Base-by-base conservation (phyloP, 2,329 filamentous ascomycete species). In the Trichoderma sp. region DNA sequence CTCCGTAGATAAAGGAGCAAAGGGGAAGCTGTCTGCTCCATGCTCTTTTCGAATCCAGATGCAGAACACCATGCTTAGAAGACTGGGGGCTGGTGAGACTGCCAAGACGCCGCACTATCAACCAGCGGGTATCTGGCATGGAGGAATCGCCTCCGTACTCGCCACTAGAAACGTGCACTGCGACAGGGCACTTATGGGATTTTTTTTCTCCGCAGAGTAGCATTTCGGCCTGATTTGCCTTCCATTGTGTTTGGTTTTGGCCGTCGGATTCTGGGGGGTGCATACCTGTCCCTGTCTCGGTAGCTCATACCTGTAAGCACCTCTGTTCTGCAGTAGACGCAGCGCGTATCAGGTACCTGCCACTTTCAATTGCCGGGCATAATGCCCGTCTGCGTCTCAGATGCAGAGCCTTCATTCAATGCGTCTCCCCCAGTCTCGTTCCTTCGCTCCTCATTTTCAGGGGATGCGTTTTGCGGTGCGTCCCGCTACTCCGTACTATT, bases 91-190 rank as follows among this genome's bases (percentile, higher is more conserved):
- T 53, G n/a, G 60, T 65, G 69, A 71, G 69, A 71, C 69, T 32
- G 69, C 69, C 69, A 71, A 65, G 69, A 34, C 58, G 69, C 69
- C 69, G 69, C 69, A 71, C 69, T 71, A 71, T 61, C 69, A 64
- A 47, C 21, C 34, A 34, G 60, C 57, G 66, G 57, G 66, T 60
- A 68, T 43, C 51, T 39, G 18, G 64, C 51, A 67, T 57, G 24
- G 47, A 28, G 12, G 4, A 15, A 28, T 9, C 47, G 21, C n/a
- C 64, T 15, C 64, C 64, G 32, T 39, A 21, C 24, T 39, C n/a
- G 30, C n/a, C 14, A 18, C 58, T n/a, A 9, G 7, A 36, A 36
- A 14, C n/a, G 32, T 56, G 43, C 43, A n/a, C 34, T 24, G 47
- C 28, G 62, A 51, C 62, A 51, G 28, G 62, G 28, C 39, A 51